Evolutionary conservation across 2,329 filamentous ascomycete genomes (phyloP), one percentile per base, ranked within the genome.

Genomic region (Ceratocystiopsis sp.): DNA sequence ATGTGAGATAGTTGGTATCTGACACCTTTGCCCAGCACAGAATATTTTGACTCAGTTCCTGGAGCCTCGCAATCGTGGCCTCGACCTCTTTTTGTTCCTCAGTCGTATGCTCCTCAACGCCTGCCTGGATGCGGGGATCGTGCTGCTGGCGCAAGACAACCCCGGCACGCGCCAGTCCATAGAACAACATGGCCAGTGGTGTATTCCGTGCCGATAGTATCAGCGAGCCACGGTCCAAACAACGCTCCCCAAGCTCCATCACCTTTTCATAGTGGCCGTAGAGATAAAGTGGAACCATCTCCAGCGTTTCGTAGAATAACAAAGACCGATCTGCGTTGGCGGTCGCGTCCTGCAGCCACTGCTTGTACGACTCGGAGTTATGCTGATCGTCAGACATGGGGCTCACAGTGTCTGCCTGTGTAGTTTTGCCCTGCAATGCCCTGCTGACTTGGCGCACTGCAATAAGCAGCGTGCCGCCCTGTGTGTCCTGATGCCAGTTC

Each of bases 371-470:
- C 2, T 57, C 50, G 1, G 73, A 66, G 44, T 73, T 67, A 53
- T 87, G 82, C 38, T 74, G 66, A n/a, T 73, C 65, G 50, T 87
- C 82, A 36, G 67, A 73, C 63, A 87, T 70, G 12, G 86, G 66
- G 16, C 69, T 63, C 0, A 64, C 53, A 0, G 76, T 59, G 11
- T 69, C 61, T 12, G 61, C 58, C 3, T 60, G 59, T 12, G 59
- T 59, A 0, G 83, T 87, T 57, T 85, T 87, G 43, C 83, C 83
- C 55, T 85, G 80, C 17, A 87, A 60, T 18, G 83, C 79, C 40
- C 80, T 72, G 41, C 69, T 72, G 19, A 73, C 68, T 55, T 87
- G 82, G 41, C 78, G 65, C 4, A 79, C 66, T 3, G 72, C 69
- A 46, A 81, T 72, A 8, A 87, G 62, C 42, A 85, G 64, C 0